Base-by-base conservation (phyloP, 2,329 filamentous ascomycete species). In the Erysiphe pulchra region DNA sequence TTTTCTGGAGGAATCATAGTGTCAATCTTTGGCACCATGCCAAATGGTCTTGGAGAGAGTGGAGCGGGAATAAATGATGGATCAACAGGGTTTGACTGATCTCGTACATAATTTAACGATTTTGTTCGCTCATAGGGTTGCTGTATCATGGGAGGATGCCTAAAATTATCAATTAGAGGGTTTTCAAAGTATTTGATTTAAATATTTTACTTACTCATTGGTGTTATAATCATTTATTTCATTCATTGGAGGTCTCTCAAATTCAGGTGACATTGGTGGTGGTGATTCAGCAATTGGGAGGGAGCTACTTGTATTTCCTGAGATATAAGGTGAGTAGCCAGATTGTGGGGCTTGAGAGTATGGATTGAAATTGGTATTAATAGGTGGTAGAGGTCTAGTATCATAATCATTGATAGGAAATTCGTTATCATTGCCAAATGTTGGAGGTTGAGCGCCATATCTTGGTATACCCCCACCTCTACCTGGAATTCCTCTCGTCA, bases 201-300 rank as follows among this genome's bases (percentile, higher is more conserved):
- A 28, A 6, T 6, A 28, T 24, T 7, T 28, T 6, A 28, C 8
- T 8, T 28, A 28, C 24, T 28, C 24, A 8, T 28, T 28, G 24
- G 24, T 28, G 7, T 28, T 28, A 28, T 28, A 28, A 7, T 28
- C 8, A 28, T 28, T 28, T 5, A 8, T 8, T 8, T 28, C 5
- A 28, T 28, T 28, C 8, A 1, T 28, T 6, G 24, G 8, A 28
- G 7, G 24, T 28, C 24, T 9, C 24, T 28, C 24, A 28, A 28
- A 28, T 28, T 28, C 24, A 28, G 24, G 65, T 2, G 70, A 66
- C 17, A 77, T 58, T 6, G 76, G 76, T 14, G 77, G 75, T 9
- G 74, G 73, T 1, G 73, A 76, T 53, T 76, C 74, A 10, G 73
- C 75, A 50, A 73, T 66, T 2, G 74, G 70, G 18, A 77, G 59